Conservation (phyloP, 176 grass and related monocot species). For the Tuctoria greenei region DNA sequence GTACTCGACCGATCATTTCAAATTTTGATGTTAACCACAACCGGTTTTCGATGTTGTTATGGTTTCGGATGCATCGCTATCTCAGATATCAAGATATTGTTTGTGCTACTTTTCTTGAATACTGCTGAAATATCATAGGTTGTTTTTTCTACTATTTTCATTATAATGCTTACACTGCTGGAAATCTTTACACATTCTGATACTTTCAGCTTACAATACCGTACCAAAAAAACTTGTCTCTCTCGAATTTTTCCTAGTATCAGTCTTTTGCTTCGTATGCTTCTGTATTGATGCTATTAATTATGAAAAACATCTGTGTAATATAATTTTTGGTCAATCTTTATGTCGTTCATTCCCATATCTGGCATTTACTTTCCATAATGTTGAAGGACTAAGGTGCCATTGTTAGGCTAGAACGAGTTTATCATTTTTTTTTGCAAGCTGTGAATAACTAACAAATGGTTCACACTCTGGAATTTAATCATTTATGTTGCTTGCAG, state of each 20-base stretch:
- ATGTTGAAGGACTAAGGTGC: neutral
- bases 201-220: constrained; percentile 18
- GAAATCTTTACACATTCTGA: neutral
- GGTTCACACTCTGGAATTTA: constrained; percentile 10
- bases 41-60: neutral
- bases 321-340: too few relatives aligned
- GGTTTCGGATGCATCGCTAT: neutral
- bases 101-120: too few relatives aligned
- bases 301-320: neutral
- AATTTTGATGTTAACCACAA: neutral
- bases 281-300: neutral
- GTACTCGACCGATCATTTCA: neutral
- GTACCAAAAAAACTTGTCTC: neutral
- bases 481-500: constrained; percentile 62
- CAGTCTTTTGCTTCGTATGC: neutral
- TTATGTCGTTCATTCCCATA: neutral
- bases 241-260: constrained; percentile 1
- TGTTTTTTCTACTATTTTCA: constrained; percentile 30
- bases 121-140: neutral
- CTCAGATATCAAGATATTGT: neutral
- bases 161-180: neutral
- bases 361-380: neutral
- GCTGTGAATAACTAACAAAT: constrained; percentile 7
- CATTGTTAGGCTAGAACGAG: neutral
- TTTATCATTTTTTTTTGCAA: neutral